These are phyloP conservation scores for Bolboschoenus planiculmis DNA, from an alignment of 176 grass and related monocot species.

Conservation along the genomic window DNA sequence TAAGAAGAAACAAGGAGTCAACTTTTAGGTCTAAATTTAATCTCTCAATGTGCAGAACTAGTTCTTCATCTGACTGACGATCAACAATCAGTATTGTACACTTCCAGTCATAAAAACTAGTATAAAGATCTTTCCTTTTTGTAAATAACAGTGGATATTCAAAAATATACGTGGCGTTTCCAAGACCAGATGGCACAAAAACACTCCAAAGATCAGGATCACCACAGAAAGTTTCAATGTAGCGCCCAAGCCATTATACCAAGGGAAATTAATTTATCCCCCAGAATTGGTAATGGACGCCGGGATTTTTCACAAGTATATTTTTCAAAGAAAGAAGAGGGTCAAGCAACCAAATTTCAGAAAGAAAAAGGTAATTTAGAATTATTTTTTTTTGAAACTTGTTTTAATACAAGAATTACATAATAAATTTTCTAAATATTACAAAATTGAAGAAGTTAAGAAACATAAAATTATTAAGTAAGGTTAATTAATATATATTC, in stretches of 20 bases:
- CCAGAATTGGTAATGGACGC: constrained; percentile 36
- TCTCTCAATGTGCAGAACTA: not conserved
- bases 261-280: constrained; percentile 27
- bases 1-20: not conserved
- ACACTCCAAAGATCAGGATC: constrained; percentile 22
- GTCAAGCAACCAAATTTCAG: not conserved
- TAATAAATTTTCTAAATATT: too few relatives aligned
- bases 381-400: too few relatives aligned
- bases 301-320: not conserved
- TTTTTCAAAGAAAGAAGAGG: not conserved
- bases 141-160: not conserved
- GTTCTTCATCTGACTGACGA: not conserved
- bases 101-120: not conserved
- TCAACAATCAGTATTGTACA: not conserved
- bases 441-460: too few relatives aligned
- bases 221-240: constrained; percentile 21
- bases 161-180: constrained; percentile 27
- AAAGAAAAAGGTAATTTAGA: not conserved
- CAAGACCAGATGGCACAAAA: constrained; percentile 19
- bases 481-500: too few relatives aligned
- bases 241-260: constrained; percentile 34
- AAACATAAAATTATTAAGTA: too few relatives aligned
- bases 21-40: not conserved
- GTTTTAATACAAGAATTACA: too few relatives aligned
- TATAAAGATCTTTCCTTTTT: not conserved